Conservation (phyloP, 2,329 filamentous ascomycete genomes). For the Aspergillus phoenicis region DNA sequence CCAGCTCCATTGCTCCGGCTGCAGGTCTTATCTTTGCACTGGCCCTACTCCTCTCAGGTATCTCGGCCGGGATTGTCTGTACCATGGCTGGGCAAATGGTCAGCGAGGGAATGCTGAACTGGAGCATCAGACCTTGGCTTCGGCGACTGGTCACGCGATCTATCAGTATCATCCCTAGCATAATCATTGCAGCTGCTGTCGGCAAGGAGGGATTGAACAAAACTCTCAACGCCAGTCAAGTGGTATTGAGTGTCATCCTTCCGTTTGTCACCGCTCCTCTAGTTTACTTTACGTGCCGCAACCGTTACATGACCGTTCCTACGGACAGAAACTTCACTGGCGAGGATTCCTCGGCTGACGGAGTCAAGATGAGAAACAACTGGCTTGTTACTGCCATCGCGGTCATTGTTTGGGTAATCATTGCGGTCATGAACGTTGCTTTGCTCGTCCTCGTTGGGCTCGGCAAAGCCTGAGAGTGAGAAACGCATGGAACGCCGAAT, state of each 20-base stretch:
- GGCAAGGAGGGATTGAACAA: conserved; percentile 70
- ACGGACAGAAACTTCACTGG: conserved; percentile 44
- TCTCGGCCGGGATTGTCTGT: conserved; percentile 82
- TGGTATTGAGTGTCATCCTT: conserved; percentile 74
- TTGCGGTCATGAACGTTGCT: conserved; percentile 78
- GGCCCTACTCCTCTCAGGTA: conserved; percentile 75
- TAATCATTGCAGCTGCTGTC: conserved; percentile 79
- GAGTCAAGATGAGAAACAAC: conserved; percentile 70
- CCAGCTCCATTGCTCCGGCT: conserved; percentile 67
- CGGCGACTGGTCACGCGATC: conserved; percentile 74
- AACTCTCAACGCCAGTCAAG: conserved; percentile 75
- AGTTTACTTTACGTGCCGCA: conserved; percentile 80
- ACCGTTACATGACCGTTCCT: conserved; percentile 75
- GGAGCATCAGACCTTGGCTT: conserved; percentile 75
- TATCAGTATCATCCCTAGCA: conserved; percentile 79
- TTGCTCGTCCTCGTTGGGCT: conserved; percentile 67
- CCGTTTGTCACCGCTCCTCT: conserved; percentile 82
- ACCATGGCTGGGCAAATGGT: conserved; percentile 91
- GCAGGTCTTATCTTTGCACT: conserved; percentile 85
- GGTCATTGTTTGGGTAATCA: conserved; percentile 69
- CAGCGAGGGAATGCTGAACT: conserved; percentile 76
- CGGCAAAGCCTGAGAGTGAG: conserved; percentile 47
- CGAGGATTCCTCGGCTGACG: conserved; percentile 32
- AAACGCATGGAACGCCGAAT: background rate
- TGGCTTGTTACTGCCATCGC: conserved; percentile 65